Evolutionary conservation across 228 moss, liverwort and hornwort species (phyloP).

Genomic region (Sphagnum magellanicum): DNA sequence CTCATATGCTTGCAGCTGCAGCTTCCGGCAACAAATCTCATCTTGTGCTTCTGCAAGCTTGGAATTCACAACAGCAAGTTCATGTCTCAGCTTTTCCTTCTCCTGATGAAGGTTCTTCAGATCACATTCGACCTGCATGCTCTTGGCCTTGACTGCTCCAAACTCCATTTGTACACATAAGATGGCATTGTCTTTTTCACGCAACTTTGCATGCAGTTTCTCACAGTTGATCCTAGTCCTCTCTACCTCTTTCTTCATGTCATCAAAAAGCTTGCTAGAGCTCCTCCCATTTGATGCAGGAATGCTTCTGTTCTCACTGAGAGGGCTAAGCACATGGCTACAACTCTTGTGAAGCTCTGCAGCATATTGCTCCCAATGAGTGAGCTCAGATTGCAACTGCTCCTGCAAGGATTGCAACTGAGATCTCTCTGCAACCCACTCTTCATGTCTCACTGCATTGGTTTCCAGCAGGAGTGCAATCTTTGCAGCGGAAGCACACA

Average conservation of each 20-base stretch:
- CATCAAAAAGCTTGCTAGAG: conserved; percentile 14
- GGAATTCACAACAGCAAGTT: conserved; percentile 2
- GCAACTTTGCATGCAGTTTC: conserved; percentile 39
- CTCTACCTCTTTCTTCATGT: conserved; percentile 31
- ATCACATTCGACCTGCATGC: conserved; percentile 53
- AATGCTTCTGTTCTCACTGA: conserved; percentile 6
- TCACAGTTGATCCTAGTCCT: conserved; percentile 38
- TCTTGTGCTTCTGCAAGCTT: conserved; percentile 12
- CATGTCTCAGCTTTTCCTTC: conserved; percentile 12
- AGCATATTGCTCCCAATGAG: conserved; percentile 36
- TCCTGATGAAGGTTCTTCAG: conserved; percentile 41
- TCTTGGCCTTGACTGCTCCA: conserved; percentile 36
- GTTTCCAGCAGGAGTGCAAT: conserved; percentile 22
- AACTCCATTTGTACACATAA: conserved; percentile 62
- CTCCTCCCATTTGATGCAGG: conserved; percentile 3
- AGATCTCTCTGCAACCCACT: conserved; percentile 7
- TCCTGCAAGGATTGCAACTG: conserved; percentile 23
- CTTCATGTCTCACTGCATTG: conserved; percentile 14
- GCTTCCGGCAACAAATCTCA: conserved; percentile 19
- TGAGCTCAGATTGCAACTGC: conserved; percentile 23
- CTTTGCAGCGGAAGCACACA: conserved; percentile 30
- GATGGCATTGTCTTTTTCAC: conserved; percentile 62
- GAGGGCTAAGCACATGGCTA: conserved; percentile 3
- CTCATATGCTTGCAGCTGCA: conserved; percentile 42
- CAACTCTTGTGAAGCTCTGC: conserved; percentile 22